These are phyloP conservation scores for Coemansia sp. DNA, from an alignment of 192 early-diverging fungal species.

Conservation along the genomic window DNA sequence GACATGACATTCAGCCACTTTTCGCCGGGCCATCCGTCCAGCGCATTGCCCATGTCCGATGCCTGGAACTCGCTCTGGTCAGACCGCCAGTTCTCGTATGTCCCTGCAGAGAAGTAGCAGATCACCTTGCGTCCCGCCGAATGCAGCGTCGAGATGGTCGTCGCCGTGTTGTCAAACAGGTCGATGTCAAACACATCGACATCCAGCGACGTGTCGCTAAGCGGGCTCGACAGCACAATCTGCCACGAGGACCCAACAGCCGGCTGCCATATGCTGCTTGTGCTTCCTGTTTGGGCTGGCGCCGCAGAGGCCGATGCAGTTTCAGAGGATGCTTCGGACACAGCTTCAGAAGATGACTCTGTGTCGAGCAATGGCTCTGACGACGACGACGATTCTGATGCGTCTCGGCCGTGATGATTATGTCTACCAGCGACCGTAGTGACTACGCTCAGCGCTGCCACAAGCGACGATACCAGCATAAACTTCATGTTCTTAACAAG, in stretches of 20 bases:
- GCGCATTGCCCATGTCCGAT: constrained; percentile 2
- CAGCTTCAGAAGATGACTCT: not conserved
- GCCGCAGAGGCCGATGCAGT: not conserved
- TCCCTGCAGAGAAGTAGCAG: constrained; percentile 8
- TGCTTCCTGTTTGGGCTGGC: not conserved
- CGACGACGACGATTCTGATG: no score
- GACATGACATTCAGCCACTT: not conserved
- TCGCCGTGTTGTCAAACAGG: not conserved
- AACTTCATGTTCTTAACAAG: constrained; percentile 6
- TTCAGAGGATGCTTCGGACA: no score
- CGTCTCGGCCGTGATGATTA: not conserved
- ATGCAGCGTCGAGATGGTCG: not conserved
- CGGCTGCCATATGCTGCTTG: not conserved
- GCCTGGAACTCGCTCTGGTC: not conserved
- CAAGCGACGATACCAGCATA: not conserved
- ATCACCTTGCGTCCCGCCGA: not conserved
- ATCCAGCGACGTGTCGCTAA: constrained; percentile 2
- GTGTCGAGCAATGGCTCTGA: not conserved
- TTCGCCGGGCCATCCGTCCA: constrained; percentile 3
- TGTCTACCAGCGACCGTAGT: not conserved
- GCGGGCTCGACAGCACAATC: not conserved
- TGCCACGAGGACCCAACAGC: not conserved
- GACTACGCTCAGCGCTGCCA: not conserved
- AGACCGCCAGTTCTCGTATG: constrained; percentile 5
- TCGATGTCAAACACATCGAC: not conserved